Evolutionary conservation across 192 early-diverging fungal species (phyloP).

Genomic region (Backusella tarrabulga): DNA sequence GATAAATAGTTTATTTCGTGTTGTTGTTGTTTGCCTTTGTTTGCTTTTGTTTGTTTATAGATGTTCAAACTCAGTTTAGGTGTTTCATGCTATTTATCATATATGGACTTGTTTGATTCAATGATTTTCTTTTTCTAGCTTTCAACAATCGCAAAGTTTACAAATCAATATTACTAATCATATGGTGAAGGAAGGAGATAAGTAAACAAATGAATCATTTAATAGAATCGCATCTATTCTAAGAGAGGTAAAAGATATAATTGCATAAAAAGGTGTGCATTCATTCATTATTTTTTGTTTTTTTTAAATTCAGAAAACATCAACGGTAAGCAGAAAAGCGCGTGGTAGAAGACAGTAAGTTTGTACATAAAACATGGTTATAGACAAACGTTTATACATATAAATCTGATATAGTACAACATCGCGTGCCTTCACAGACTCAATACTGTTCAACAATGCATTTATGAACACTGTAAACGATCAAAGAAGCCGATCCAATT

Average conservation of each 20-base stretch:
- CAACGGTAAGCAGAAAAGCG: background rate
- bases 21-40: too few species aligned
- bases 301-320: background rate
- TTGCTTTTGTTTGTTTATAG: too few species aligned
- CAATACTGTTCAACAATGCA: background rate
- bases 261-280: background rate
- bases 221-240: background rate
- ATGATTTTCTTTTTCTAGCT: background rate
- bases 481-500: background rate
- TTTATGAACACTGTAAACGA: background rate
- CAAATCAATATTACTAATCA: conserved; percentile 1
- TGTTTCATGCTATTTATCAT: background rate
- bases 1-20: too few species aligned
- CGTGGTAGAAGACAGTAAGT: conserved; percentile 11
- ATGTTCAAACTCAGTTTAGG: too few species aligned
- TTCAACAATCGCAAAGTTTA: background rate
- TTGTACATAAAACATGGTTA: too few species aligned
- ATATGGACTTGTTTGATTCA: too few species aligned
- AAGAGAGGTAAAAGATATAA: background rate
- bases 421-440: background rate
- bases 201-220: background rate
- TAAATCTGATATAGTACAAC: background rate
- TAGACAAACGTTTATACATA: background rate
- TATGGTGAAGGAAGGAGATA: background rate
- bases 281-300: background rate